Conservation (phyloP, 306 rosid species). For the Prunus campanulata region DNA sequence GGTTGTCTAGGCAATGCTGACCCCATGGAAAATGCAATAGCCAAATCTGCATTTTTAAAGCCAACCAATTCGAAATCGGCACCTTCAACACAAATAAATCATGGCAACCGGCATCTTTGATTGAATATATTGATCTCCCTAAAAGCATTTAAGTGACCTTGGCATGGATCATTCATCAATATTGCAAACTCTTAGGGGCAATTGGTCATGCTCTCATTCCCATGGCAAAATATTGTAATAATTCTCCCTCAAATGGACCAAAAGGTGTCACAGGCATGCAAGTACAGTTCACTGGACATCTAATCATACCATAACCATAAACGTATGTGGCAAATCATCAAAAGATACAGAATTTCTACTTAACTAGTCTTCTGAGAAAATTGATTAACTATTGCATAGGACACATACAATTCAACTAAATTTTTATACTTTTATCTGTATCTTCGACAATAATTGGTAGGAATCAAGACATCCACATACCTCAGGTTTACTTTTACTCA, state of each 20-base stretch:
- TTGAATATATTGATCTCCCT: conserved; percentile 77
- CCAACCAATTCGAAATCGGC: conserved; percentile 99
- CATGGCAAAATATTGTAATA: conserved; percentile 47
- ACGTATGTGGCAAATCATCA: conserved; percentile 26
- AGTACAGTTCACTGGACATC: conserved; percentile 29
- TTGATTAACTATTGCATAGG: neutral
- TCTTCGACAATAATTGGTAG: neutral
- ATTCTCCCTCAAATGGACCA: conserved; percentile 46
- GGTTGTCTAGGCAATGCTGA: conserved; percentile 96
- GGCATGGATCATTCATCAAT: conserved; percentile 82
- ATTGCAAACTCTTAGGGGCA: conserved; percentile 62
- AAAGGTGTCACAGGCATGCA: conserved; percentile 45
- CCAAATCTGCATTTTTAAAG: conserved; percentile 99
- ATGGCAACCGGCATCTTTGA: conserved; percentile 97
- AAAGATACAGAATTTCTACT: conserved; percentile 10
- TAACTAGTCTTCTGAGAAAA: conserved; percentile 7
- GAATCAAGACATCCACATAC: neutral
- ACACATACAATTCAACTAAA: neutral
- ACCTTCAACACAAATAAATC: conserved; percentile 93
- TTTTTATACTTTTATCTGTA: neutral
- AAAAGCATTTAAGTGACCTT: conserved; percentile 78
- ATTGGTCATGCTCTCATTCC: conserved; percentile 53
- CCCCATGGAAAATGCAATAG: conserved; percentile 93
- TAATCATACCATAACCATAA: conserved; percentile 39
- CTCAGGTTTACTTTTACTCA: neutral